Conservation (phyloP, 2,329 filamentous ascomycete species). For the Neonectria sp. region DNA sequence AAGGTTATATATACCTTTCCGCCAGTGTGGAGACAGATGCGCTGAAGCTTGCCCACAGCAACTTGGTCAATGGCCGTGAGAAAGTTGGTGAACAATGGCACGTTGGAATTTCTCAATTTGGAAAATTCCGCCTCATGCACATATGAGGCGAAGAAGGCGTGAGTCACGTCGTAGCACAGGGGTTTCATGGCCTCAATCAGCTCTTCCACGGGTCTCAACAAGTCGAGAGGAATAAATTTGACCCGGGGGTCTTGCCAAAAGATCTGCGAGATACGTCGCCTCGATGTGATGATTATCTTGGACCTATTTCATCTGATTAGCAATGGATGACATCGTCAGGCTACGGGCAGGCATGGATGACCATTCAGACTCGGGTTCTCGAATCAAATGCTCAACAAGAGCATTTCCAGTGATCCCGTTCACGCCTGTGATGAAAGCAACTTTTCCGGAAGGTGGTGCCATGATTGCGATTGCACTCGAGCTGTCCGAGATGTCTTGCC, state of each 20-base stretch:
- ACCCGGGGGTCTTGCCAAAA: conserved; percentile 36
- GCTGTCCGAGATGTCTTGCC: background rate
- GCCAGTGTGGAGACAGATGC: conserved; percentile 35
- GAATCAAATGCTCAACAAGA: conserved; percentile 31
- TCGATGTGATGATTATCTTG: conserved; percentile 38
- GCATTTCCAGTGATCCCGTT: background rate
- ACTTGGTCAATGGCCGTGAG: conserved; percentile 32
- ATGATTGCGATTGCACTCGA: background rate
- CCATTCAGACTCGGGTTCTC: conserved; percentile 35
- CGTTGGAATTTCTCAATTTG: conserved; percentile 33
- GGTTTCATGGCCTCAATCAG: conserved; percentile 33
- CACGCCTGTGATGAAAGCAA: background rate
- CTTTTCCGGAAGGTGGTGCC: background rate
- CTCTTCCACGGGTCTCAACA: conserved; percentile 34
- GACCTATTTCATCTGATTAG: conserved; percentile 22
- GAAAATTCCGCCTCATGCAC: conserved; percentile 34
- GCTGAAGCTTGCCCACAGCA: conserved; percentile 29
- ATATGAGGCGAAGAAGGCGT: conserved; percentile 39
- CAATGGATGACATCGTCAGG: background rate
- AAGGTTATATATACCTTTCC: conserved; percentile 25
- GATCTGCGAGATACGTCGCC: conserved; percentile 22
- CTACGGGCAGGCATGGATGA: background rate
- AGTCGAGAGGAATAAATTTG: conserved; percentile 37
- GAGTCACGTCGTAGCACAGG: conserved; percentile 35
- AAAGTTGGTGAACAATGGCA: conserved; percentile 36